Conservation (phyloP, 164 flowering plant genomes). For the Annona squamosa region DNA sequence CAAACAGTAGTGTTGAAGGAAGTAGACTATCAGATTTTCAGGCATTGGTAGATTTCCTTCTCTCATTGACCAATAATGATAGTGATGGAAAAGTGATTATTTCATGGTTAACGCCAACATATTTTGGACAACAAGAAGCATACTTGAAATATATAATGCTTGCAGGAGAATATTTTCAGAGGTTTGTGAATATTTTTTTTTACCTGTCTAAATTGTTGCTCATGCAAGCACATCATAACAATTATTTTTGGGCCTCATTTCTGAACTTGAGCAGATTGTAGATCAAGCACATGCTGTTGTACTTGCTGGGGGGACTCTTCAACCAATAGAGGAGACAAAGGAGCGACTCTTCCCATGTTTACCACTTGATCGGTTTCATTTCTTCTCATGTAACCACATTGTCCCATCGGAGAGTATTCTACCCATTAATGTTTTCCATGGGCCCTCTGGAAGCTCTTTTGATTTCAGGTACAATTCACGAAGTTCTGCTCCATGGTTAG, state of each 20-base stretch:
- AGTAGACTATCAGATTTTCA: slow-evolving; percentile 64
- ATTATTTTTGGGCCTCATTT: background rate
- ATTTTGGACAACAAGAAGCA: slow-evolving; percentile 39
- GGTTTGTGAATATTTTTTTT: slow-evolving; percentile 33
- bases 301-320: slow-evolving; percentile 93
- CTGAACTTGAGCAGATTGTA: slow-evolving; percentile 38
- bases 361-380: slow-evolving; percentile 45
- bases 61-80: slow-evolving; percentile 66
- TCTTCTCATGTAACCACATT: slow-evolving; percentile 90
- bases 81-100: slow-evolving; percentile 87
- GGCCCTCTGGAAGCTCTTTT: slow-evolving; percentile 79
- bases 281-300: slow-evolving; percentile 89
- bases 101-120: slow-evolving; percentile 33
- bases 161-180: slow-evolving; percentile 83
- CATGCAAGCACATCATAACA: background rate
- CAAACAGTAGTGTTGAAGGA: slow-evolving; percentile 31
- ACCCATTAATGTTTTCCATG: slow-evolving; percentile 75
- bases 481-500: slow-evolving; percentile 66
- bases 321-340: slow-evolving; percentile 88
- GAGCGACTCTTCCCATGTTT: slow-evolving; percentile 82
- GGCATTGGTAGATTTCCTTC: slow-evolving; percentile 55
- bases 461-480: slow-evolving; percentile 85
- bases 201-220: background rate
- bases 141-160: slow-evolving; percentile 91
- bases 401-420: slow-evolving; percentile 81